Evolutionary conservation across 108 stramenopile species (phyloP), one percentile per base, ranked within the genome.

Genomic region (Nitzschia sp.): DNA sequence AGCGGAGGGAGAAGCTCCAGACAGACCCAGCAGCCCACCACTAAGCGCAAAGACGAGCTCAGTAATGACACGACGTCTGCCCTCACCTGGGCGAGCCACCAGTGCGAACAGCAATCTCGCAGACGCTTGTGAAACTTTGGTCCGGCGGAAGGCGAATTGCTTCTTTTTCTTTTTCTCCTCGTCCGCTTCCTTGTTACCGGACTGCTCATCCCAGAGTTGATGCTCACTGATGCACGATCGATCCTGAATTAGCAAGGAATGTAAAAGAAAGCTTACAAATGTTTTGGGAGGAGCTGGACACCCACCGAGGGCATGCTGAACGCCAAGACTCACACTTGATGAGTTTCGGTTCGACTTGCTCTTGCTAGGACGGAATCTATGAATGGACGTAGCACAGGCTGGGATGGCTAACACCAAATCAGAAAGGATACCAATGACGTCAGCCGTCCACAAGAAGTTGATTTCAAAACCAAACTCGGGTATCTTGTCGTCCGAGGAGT

Each of bases 401-500:
- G 97, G 97, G n/a, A 97, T 73, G 0, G 91, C 92, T 26, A 96
- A 63, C 25, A 96, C 80, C 31, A 97, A 77, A 64, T 97, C 97
- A 17, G 91, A 84, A 28, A 97, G 67, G 17, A 92, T 77, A 58
- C 93, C 85, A 28, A 97, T 75, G 32, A 84, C 68, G 61, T 90
- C 83, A n/a, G 70, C 77, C 17, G 75, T 74, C 68, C 78, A 77
- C 9, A 96, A 53, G 66, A 95, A 97, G 13, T 81, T 65, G 11
- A 48, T 35, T 56, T 75, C 66, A 48, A 50, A 75, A 1, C 73
- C 73, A 53, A 75, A 66, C 34, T 68, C 73, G 1, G 66, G 25
- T 47, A 13, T 11, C 17, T 1, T 4, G 4, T 63, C 19, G 27
- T 48, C 28, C 11, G 4, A 2, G 15, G 21, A 2, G 30, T 17